A percentile compares a stretch with the other conserved stretches of the same genome.
phyloP scores from a whole-genome alignment of 2,329 filamentous ascomycete genomes.

The Pochonia chlamydosporia region DNA sequence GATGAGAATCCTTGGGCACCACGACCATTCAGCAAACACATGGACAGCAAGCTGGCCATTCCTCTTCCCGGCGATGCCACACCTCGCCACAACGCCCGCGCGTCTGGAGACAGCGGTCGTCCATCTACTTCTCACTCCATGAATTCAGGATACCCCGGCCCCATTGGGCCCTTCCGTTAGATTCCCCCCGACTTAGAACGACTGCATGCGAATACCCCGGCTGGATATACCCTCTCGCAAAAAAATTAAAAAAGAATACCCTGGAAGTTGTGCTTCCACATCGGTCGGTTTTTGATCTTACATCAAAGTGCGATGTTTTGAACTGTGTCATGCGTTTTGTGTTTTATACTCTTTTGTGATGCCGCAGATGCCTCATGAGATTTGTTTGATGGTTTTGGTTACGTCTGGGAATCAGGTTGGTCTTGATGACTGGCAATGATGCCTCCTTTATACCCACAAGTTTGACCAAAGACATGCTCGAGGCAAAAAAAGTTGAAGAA shows the following conservation, averaged over 20 bases:
- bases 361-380: slow-evolving; percentile 8
- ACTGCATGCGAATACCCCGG: slow-evolving; percentile 52
- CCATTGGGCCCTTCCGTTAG: slow-evolving; percentile 87
- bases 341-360: slow-evolving; percentile 11
- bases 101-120: slow-evolving; percentile 85
- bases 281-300: not conserved
- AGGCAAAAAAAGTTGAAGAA: slow-evolving; percentile 21
- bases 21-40: slow-evolving; percentile 60
- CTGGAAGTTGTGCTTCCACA: slow-evolving; percentile 25
- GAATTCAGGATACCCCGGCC: slow-evolving; percentile 92
- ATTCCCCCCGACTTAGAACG: slow-evolving; percentile 41
- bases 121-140: slow-evolving; percentile 93
- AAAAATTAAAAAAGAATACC: slow-evolving; percentile 48
- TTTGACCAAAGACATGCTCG: slow-evolving; percentile 21
- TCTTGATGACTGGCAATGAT: slow-evolving; percentile 27
- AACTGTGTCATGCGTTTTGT: slow-evolving; percentile 8
- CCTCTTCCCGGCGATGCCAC: slow-evolving; percentile 75
- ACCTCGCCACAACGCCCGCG: slow-evolving; percentile 75
- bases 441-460: slow-evolving; percentile 29
- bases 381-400: slow-evolving; percentile 11
- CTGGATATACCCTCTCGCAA: slow-evolving; percentile 60
- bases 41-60: slow-evolving; percentile 56
- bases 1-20: slow-evolving; percentile 67
- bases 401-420: slow-evolving; percentile 14
- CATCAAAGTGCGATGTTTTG: slow-evolving; percentile 1